A percentile compares a stretch with the other conserved stretches of the same genome.
Conservation (phyloP, 768 basidiomycete genomes). For the Boletus sp. region DNA sequence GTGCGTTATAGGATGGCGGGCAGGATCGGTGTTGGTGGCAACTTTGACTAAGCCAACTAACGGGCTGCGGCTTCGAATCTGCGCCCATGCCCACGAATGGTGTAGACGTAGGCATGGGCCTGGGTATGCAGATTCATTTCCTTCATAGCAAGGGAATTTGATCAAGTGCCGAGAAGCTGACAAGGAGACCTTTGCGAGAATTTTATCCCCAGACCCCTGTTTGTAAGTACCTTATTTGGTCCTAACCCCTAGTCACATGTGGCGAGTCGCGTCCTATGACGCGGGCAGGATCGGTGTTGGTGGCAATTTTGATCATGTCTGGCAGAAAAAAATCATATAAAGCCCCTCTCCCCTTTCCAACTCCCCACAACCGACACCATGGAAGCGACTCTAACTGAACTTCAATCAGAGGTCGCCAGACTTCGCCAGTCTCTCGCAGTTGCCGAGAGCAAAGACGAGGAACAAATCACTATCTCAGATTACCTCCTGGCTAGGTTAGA, state of each 20-base stretch:
- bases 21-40: background rate
- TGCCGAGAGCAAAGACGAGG: slow-evolving; percentile 27
- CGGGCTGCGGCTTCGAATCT: too few species aligned
- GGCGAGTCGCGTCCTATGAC: too few species aligned
- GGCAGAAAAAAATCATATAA: background rate
- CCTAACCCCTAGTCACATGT: too few species aligned
- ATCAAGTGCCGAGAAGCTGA: too few species aligned
- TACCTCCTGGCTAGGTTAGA: slow-evolving; percentile 64
- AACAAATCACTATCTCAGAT: slow-evolving; percentile 50
- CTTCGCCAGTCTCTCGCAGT: slow-evolving; percentile 43
- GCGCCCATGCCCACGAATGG: too few species aligned
- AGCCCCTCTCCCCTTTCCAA: background rate
- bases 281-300: background rate
- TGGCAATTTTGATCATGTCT: background rate
- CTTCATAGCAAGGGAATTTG: too few species aligned
- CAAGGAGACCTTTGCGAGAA: too few species aligned
- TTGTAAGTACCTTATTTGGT: too few species aligned
- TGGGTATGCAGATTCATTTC: too few species aligned
- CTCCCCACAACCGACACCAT: slow-evolving; percentile 11
- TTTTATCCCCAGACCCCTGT: too few species aligned
- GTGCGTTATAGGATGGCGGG: background rate
- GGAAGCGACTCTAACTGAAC: slow-evolving; percentile 13
- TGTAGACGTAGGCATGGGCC: too few species aligned
- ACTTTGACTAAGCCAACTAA: background rate
- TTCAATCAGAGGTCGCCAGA: slow-evolving; percentile 46